A percentile compares a stretch with the other conserved stretches of the same genome.
These are phyloP conservation scores for Apiospora hydei DNA, from an alignment of 2,329 filamentous ascomycete genomes.

Conservation along the genomic window DNA sequence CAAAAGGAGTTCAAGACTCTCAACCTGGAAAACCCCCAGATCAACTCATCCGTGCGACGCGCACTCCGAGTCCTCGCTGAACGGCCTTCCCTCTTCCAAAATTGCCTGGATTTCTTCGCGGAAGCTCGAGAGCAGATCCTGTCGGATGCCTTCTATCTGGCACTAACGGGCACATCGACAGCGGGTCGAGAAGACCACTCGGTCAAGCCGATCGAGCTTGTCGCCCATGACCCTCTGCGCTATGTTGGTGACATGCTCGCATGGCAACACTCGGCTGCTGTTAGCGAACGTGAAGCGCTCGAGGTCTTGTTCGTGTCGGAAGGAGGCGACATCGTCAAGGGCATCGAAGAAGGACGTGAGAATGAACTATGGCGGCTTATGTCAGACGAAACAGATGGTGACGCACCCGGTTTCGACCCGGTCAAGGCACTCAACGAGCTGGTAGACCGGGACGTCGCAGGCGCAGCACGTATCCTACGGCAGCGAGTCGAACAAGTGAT, in stretches of 20 bases:
- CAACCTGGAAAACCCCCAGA: slow-evolving; percentile 93
- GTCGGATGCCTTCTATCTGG: slow-evolving; percentile 87
- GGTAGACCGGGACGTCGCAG: slow-evolving; percentile 83
- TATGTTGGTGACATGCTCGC: slow-evolving; percentile 98
- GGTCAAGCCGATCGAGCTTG: slow-evolving; percentile 91
- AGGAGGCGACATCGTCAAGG: slow-evolving; percentile 85
- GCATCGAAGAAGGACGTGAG: slow-evolving; percentile 79
- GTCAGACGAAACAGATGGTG: slow-evolving; percentile 59
- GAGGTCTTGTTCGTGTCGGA: slow-evolving; percentile 92
- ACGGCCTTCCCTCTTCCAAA: slow-evolving; percentile 88
- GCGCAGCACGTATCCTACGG: slow-evolving; percentile 82
- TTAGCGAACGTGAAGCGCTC: slow-evolving; percentile 91
- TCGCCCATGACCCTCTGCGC: slow-evolving; percentile 87
- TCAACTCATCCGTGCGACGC: slow-evolving; percentile 82
- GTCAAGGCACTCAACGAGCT: slow-evolving; percentile 83
- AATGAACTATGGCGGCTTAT: slow-evolving; percentile 83
- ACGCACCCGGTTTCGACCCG: slow-evolving; percentile 72
- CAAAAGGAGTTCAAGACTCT: slow-evolving; percentile 91
- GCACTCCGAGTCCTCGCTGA: slow-evolving; percentile 89
- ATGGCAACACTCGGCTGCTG: slow-evolving; percentile 93
- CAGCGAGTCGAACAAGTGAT: slow-evolving; percentile 92
- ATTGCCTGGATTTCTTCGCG: slow-evolving; percentile 90
- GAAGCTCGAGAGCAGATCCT: slow-evolving; percentile 87
- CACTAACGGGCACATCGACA: slow-evolving; percentile 76
- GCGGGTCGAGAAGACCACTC: slow-evolving; percentile 65